These are phyloP conservation scores for Athelia sp. DNA, from an alignment of 1,284 basidiomycete species.

Conservation along the genomic window DNA sequence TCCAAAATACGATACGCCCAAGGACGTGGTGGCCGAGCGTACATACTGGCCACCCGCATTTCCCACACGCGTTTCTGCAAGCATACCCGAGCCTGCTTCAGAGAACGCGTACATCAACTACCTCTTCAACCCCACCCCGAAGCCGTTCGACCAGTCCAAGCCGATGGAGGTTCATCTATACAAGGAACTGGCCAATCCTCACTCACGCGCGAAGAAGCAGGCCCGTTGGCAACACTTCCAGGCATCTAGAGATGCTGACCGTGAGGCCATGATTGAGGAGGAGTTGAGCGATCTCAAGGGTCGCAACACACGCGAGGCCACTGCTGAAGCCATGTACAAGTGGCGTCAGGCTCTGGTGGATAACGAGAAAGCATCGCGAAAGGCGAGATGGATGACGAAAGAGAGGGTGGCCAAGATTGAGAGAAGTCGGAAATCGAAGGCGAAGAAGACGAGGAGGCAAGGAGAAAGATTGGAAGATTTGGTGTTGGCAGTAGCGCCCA, in stretches of 20 bases:
- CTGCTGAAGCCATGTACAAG: slow-evolving; percentile 68
- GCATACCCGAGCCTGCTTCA: slow-evolving; percentile 36
- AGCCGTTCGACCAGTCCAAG: slow-evolving; percentile 39
- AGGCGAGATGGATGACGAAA: slow-evolving; percentile 50
- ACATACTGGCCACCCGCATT: slow-evolving; percentile 63
- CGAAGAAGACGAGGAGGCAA: slow-evolving; percentile 47
- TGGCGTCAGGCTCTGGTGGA: slow-evolving; percentile 57
- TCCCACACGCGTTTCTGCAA: slow-evolving; percentile 28
- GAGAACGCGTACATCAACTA: slow-evolving; percentile 58
- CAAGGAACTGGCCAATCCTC: slow-evolving; percentile 72
- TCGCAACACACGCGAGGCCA: slow-evolving; percentile 52
- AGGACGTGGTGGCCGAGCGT: slow-evolving; percentile 52
- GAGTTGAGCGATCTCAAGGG: slow-evolving; percentile 55
- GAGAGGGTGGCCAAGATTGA: slow-evolving; percentile 38
- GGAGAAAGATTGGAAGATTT: slow-evolving; percentile 58
- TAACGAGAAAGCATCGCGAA: slow-evolving; percentile 54
- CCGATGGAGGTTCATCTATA: slow-evolving; percentile 62
- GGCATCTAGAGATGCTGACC: slow-evolving; percentile 39
- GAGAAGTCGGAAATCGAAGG: slow-evolving; percentile 28
- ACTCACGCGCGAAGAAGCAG: slow-evolving; percentile 75
- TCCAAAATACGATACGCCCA: slow-evolving; percentile 51
- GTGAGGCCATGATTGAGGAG: slow-evolving; percentile 46
- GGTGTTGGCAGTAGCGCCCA: slow-evolving; percentile 52
- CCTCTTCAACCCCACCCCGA: slow-evolving; percentile 35
- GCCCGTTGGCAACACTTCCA: slow-evolving; percentile 62